Percentiles rank a stretch among this genome's conserved stretches.
phyloP scores from a whole-genome alignment of 1,139 yeast species.

The Protomyces inouyei region DNA sequence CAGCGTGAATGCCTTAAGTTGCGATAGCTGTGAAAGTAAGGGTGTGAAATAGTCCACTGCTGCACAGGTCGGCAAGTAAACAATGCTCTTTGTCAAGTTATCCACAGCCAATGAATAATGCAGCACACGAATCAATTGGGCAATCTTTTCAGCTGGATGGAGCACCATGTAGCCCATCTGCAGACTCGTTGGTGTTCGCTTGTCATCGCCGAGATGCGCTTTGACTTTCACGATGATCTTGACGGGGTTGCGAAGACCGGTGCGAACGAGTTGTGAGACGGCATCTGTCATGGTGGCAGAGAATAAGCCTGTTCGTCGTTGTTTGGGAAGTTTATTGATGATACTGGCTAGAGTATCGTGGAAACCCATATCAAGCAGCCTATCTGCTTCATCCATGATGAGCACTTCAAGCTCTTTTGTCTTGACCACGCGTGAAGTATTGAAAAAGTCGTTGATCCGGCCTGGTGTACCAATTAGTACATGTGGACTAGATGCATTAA shows the following conservation, averaged over 20 bases:
- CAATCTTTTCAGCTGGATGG: constrained; percentile 57
- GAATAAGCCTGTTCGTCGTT: constrained; percentile 86
- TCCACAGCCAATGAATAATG: constrained; percentile 44
- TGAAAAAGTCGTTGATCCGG: constrained; percentile 68
- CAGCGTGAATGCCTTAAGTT: constrained; percentile 40
- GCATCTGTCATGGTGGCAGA: constrained; percentile 88
- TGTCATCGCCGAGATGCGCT: constrained; percentile 22
- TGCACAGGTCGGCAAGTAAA: constrained; percentile 85
- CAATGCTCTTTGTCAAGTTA: constrained; percentile 69
- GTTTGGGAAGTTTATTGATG: constrained; percentile 69
- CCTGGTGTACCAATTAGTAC: constrained; percentile 93
- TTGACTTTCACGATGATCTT: constrained; percentile 60
- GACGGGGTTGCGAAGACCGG: constrained; percentile 84
- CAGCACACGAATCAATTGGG: constrained; percentile 50
- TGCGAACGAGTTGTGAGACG: constrained; percentile 42
- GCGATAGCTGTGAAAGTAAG: constrained; percentile 42
- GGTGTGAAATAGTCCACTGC: constrained; percentile 72
- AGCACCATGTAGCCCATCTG: constrained; percentile 59
- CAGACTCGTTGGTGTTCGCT: constrained; percentile 55
- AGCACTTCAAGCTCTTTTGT: constrained; percentile 62
- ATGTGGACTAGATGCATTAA: constrained; percentile 55
- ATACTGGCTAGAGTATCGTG: constrained; percentile 63
- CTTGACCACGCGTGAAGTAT: constrained; percentile 39
- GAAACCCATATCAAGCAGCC: constrained; percentile 74
- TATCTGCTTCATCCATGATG: constrained; percentile 90